Evolutionary conservation across 306 rosid species (phyloP).

Genomic region (Prunus kanzakura): DNA sequence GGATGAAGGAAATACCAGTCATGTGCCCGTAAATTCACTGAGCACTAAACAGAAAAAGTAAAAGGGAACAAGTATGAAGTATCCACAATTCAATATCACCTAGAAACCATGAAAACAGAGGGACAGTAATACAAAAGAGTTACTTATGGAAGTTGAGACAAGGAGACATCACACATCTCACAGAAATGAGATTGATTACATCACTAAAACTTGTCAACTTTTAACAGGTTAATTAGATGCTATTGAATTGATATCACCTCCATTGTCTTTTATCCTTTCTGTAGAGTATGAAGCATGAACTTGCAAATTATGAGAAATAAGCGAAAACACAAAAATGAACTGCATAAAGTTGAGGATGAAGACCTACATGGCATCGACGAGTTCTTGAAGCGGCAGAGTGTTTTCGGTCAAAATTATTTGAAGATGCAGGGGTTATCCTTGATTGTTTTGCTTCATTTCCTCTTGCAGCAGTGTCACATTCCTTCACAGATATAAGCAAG

Average conservation of each 20-base stretch:
- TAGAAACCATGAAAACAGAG: background rate
- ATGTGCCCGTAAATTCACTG: background rate
- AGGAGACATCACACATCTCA: background rate
- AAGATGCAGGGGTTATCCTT: slow-evolving; percentile 44
- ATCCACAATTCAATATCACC: background rate
- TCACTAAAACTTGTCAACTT: background rate
- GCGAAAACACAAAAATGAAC: slow-evolving; percentile 5
- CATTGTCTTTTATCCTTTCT: slow-evolving; percentile 2
- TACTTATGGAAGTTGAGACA: background rate
- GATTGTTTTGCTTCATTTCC: slow-evolving; percentile 43
- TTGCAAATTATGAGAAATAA: slow-evolving; percentile 4
- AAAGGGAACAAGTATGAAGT: background rate
- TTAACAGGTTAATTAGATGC: background rate
- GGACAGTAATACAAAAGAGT: background rate
- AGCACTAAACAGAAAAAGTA: background rate
- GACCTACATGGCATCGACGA: slow-evolving; percentile 53
- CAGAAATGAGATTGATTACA: background rate
- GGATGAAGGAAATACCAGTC: background rate
- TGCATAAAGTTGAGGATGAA: slow-evolving; percentile 24
- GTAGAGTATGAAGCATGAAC: background rate
- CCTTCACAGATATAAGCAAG: slow-evolving; percentile 42
- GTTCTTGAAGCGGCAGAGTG: background rate
- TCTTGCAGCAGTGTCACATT: slow-evolving; percentile 23
- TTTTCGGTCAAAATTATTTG: slow-evolving; percentile 36
- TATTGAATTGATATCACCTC: slow-evolving; percentile 11